Evolutionary conservation across 768 basidiomycete genomes (phyloP).

Genomic region (Inosperma sp.): DNA sequence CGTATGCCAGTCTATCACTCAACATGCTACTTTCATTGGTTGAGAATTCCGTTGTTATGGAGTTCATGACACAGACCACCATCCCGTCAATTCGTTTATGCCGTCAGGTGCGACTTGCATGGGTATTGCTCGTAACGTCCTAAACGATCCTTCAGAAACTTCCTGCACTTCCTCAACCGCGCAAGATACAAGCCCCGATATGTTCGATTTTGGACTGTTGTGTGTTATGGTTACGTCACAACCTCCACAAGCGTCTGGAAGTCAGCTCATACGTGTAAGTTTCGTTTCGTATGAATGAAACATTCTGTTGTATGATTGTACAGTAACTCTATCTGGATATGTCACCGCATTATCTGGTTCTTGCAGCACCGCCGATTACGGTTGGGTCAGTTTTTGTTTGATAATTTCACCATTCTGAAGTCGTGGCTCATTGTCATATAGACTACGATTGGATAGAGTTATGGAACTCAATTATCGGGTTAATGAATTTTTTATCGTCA

Average conservation of each 20-base stretch:
- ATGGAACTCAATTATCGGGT: slow-evolving; percentile 52
- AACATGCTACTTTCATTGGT: slow-evolving; percentile 48
- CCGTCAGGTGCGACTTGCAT: slow-evolving; percentile 60
- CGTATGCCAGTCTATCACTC: slow-evolving; percentile 58
- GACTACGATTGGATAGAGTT: slow-evolving; percentile 65
- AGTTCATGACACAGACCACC: slow-evolving; percentile 39
- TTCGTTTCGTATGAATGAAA: not conserved
- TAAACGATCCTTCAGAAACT: slow-evolving; percentile 32
- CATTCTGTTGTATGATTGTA: slow-evolving; percentile 1
- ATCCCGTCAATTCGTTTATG: slow-evolving; percentile 49
- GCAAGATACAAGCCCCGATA: slow-evolving; percentile 40
- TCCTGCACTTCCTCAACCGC: slow-evolving; percentile 44
- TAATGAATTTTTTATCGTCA: slow-evolving; percentile 53
- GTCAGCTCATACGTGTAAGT: slow-evolving; percentile 53
- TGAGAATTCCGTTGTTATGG: slow-evolving; percentile 47
- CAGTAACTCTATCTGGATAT: slow-evolving; percentile 48
- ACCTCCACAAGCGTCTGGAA: slow-evolving; percentile 59
- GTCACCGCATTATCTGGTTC: slow-evolving; percentile 54
- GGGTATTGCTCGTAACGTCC: slow-evolving; percentile 6
- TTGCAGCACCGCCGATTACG: slow-evolving; percentile 50
- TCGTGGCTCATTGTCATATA: slow-evolving; percentile 23
- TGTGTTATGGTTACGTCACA: slow-evolving; percentile 66
- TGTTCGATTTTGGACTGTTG: slow-evolving; percentile 66
- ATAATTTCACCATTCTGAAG: not conserved
- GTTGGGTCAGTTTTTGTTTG: slow-evolving; percentile 41